Evolutionary conservation across 1,284 basidiomycete genomes (phyloP).

Genomic region (Puccinia horiana): DNA sequence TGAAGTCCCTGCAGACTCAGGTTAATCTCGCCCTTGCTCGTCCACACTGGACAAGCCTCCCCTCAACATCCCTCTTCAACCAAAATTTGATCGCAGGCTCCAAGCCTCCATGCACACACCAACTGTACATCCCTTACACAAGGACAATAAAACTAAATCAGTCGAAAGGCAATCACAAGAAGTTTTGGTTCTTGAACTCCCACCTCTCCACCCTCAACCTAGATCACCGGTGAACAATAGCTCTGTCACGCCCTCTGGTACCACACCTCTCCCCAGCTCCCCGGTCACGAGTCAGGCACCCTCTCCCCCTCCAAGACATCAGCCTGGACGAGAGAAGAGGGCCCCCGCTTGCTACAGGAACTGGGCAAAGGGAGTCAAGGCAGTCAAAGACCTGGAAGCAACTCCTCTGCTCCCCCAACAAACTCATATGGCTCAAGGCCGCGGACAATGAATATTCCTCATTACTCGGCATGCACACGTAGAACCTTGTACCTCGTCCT

Average conservation of each 20-base stretch:
- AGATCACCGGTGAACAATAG: not conserved
- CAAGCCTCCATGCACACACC: not conserved
- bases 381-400: conserved; percentile 24
- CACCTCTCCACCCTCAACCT: not conserved
- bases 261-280: not conserved
- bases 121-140: too few species aligned
- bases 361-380: too few species aligned
- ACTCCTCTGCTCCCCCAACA: not conserved
- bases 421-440: not conserved
- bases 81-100: not conserved
- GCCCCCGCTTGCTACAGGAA: too few species aligned
- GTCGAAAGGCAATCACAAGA: too few species aligned
- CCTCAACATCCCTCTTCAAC: not conserved
- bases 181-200: too few species aligned
- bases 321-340: too few species aligned
- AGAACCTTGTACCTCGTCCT: conserved; percentile 18
- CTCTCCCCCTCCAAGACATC: not conserved
- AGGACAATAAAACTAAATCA: too few species aligned
- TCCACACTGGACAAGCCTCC: not conserved
- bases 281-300: not conserved
- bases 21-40: too few species aligned
- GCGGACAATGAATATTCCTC: conserved; percentile 5
- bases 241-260: not conserved
- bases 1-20: too few species aligned
- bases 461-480: conserved; percentile 8